These are phyloP conservation scores for Ananas comosus DNA, from an alignment of 176 grass and related monocot genomes.

Conservation along the genomic window DNA sequence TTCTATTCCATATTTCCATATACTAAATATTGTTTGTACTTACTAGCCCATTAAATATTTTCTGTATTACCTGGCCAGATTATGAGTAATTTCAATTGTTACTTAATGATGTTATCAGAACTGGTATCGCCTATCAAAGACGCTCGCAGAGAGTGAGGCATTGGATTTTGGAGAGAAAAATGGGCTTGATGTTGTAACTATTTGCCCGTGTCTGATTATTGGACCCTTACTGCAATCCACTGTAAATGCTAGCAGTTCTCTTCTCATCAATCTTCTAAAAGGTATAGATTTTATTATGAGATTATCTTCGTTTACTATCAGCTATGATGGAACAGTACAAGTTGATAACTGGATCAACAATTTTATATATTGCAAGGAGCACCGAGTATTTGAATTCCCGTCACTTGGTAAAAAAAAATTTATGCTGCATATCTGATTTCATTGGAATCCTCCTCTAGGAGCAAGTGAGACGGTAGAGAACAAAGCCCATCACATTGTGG, in stretches of 20 bases:
- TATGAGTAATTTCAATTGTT: neutral
- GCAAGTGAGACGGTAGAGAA: neutral
- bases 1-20: neutral
- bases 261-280: conserved; percentile 33
- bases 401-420: neutral
- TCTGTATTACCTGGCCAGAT: neutral
- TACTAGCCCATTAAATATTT: neutral
- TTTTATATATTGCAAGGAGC: neutral
- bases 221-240: conserved; percentile 37
- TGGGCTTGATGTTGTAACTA: conserved; percentile 33
- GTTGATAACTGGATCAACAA: neutral
- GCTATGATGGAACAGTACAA: neutral
- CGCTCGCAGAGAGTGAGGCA: conserved; percentile 31
- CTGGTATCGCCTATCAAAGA: conserved; percentile 56
- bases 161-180: conserved; percentile 35
- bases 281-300: neutral
- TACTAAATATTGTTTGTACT: neutral
- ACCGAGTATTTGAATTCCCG: neutral
- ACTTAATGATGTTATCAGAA: conserved; percentile 28
- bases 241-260: conserved; percentile 30
- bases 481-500: conserved; percentile 30
- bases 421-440: neutral
- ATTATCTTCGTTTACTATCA: neutral
- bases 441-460: neutral
- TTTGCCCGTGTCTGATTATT: conserved; percentile 25